phyloP scores from a whole-genome alignment of 2,329 filamentous ascomycete genomes.

The Penicillium sp. region DNA sequence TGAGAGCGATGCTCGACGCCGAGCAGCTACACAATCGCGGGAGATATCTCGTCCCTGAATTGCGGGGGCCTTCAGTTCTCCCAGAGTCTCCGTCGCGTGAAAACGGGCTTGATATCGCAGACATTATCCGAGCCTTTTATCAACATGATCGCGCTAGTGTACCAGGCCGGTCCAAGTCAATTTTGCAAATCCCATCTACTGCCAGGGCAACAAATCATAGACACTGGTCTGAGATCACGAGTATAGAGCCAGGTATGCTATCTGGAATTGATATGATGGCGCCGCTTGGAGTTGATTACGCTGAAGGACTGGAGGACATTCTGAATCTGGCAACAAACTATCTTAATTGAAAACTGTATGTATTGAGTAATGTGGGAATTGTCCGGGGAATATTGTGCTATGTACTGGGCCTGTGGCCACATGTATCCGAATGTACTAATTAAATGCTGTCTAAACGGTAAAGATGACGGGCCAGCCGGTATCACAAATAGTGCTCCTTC shows the following conservation, averaged over 20 bases:
- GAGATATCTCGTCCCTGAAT: neutral
- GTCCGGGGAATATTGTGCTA: neutral
- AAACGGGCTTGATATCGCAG: conserved; percentile 12
- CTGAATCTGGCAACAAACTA: conserved; percentile 16
- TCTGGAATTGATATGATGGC: conserved; percentile 1
- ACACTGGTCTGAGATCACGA: conserved; percentile 6
- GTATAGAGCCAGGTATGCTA: neutral
- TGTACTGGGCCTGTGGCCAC: neutral
- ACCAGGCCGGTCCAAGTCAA: neutral
- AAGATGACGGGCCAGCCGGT: conserved; percentile 4
- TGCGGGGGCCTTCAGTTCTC: neutral
- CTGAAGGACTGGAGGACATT: conserved; percentile 21
- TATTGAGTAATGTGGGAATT: neutral
- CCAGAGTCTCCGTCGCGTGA: neutral
- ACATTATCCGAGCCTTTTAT: conserved; percentile 20
- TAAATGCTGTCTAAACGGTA: conserved; percentile 7
- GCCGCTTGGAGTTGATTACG: conserved; percentile 13
- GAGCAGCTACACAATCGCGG: conserved; percentile 2
- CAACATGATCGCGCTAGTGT: conserved; percentile 5
- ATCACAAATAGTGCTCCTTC: neutral
- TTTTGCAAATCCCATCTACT: neutral
- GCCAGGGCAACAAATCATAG: neutral
- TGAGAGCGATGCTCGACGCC: conserved; percentile 15
- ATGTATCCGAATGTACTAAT: conserved; percentile 1
- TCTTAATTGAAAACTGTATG: neutral